Evolutionary conservation across 208 protist genomes (phyloP), one percentile per base, ranked within the genome.

Genomic region (Trypanosoma vivax): DNA sequence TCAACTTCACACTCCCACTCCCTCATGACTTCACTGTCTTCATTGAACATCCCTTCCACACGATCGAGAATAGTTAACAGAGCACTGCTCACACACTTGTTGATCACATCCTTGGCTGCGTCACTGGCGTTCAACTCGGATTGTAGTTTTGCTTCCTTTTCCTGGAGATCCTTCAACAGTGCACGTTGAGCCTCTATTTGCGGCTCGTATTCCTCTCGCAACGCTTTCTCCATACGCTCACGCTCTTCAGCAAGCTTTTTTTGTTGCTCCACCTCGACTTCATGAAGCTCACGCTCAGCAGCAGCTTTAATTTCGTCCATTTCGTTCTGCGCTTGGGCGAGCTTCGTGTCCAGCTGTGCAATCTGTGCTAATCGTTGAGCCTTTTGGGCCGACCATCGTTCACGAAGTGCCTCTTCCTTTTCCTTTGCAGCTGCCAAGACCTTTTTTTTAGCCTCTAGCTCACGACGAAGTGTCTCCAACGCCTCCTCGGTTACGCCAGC

Each of bases 351-450:
- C 7, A 91, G 63, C 43, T 86, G 79, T 18, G 71, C 65, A 46
- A 83, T 76, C 68, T 91, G 79, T 0, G 79, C 76, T 37, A 66
- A 39, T 63, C 79, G 79, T 48, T 88, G 73, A 2, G 79, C 83
- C 67, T 88, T 91, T 9, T 73, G 61, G 13, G 69, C 56, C 3
- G 76, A 60, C 73, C 73, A 88, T 52, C 63, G 69, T 7, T 88
- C 79, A 10, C 58, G n/a, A 46, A 87, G 56, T 1, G 73, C 76
- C 7, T 40, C 35, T 47, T 91, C 83, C 10, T 73, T 70, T 47
- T 85, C 74, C 7, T 48, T 63, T 0, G 70, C 67, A 1, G 74
- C 24, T 31, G 65, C 51, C 9, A 91, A 54, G 25, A 72, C 35
- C 54, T 82, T 79, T 42, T 82, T 76, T 49, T 83, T 76, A 13